These are phyloP conservation scores for Aspergillus transmontanensis DNA, from an alignment of 2,329 filamentous ascomycete species.

Conservation along the genomic window DNA sequence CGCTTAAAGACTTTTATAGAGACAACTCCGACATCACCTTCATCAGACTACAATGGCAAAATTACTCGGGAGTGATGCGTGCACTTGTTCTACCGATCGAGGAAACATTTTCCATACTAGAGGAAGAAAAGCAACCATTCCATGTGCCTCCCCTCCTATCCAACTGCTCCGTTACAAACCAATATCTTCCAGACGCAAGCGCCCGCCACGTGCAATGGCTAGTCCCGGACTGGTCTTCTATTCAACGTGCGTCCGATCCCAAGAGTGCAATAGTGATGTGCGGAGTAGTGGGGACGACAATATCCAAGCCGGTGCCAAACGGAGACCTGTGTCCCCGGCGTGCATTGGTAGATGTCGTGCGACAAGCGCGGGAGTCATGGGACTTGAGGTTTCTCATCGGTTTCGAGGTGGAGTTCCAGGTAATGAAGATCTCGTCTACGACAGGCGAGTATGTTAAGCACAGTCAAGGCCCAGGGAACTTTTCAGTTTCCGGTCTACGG, in stretches of 20 bases:
- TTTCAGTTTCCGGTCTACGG: constrained; percentile 1
- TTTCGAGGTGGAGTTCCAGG: constrained; percentile 18
- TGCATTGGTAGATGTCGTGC: constrained; percentile 5
- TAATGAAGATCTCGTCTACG: background rate
- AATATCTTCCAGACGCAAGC: background rate
- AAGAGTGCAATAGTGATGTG: background rate
- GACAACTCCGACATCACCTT: no score
- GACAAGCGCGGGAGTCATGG: background rate
- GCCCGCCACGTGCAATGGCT: background rate
- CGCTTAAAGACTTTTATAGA: no score
- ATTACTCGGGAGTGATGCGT: no score
- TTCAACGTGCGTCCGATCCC: background rate
- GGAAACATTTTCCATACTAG: background rate
- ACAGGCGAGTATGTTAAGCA: background rate
- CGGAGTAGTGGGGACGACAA: background rate
- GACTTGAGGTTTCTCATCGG: constrained; percentile 15
- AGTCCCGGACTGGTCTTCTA: background rate
- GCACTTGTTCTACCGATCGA: background rate
- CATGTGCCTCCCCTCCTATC: background rate
- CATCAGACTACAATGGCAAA: no score
- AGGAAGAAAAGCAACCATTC: background rate
- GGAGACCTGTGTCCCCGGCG: constrained; percentile 12
- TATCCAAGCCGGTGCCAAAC: background rate
- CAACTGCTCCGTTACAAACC: background rate
- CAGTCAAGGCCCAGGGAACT: background rate